These are phyloP conservation scores for Fusarium drepaniforme DNA, from an alignment of 2,329 filamentous ascomycete species.

Conservation along the genomic window DNA sequence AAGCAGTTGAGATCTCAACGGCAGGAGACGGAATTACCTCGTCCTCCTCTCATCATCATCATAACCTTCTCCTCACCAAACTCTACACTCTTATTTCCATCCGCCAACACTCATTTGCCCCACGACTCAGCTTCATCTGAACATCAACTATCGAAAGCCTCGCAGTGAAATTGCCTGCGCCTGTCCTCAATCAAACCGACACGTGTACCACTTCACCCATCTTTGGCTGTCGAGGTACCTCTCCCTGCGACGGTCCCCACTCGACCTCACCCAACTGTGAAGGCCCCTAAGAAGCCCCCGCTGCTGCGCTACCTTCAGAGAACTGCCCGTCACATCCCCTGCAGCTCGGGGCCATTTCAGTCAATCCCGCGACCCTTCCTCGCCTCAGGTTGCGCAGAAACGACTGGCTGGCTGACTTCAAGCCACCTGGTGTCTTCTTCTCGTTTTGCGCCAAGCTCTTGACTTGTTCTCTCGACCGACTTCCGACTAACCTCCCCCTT, in stretches of 20 bases:
- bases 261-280: slow-evolving; percentile 8
- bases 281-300: slow-evolving; percentile 26
- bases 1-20: neutral
- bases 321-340: slow-evolving; percentile 43
- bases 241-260: slow-evolving; percentile 10
- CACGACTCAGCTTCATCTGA: slow-evolving; percentile 3
- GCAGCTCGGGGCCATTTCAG: slow-evolving; percentile 39
- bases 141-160: slow-evolving; percentile 25
- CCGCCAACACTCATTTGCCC: neutral
- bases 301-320: slow-evolving; percentile 20
- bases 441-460: slow-evolving; percentile 42
- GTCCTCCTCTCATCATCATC: slow-evolving; percentile 20
- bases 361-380: slow-evolving; percentile 44
- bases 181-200: slow-evolving; percentile 19
- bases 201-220: slow-evolving; percentile 25
- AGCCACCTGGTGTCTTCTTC: slow-evolving; percentile 51
- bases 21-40: neutral
- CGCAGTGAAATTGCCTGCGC: slow-evolving; percentile 13
- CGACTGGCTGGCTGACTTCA: slow-evolving; percentile 43
- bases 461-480: slow-evolving; percentile 33
- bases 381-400: slow-evolving; percentile 45
- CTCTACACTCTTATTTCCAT: neutral
- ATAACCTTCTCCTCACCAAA: slow-evolving; percentile 3
- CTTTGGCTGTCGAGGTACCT: slow-evolving; percentile 25
- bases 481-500: slow-evolving; percentile 28